Percentiles rank a stretch among this genome's conserved stretches.
Conservation (phyloP, 1,284 basidiomycete species). For the Trichosporon asahii region DNA sequence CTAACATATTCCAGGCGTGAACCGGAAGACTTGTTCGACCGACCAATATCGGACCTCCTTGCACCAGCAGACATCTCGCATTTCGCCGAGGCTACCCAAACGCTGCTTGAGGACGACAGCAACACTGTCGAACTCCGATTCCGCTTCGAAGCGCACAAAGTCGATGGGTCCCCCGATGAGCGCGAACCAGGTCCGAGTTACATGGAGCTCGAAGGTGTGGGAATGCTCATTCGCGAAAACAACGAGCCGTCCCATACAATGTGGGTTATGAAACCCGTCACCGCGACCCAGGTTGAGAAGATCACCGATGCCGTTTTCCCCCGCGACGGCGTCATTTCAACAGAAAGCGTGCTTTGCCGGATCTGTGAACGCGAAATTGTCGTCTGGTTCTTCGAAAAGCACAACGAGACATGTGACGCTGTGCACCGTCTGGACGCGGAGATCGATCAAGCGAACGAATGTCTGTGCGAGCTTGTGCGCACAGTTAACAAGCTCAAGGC, state of each 20-base stretch:
- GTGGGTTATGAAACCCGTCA: constrained; percentile 95
- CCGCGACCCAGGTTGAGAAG: constrained; percentile 48
- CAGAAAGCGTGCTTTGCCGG: constrained; percentile 87
- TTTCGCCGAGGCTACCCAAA: constrained; percentile 82
- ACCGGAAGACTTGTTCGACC: constrained; percentile 73
- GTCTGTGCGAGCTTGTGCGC: constrained; percentile 76
- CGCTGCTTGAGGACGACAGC: constrained; percentile 83
- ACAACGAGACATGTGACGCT: constrained; percentile 98
- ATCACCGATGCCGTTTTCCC: constrained; percentile 58
- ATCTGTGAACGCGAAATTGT: constrained; percentile 97
- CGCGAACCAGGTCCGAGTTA: constrained; percentile 58
- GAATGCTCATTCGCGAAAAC: constrained; percentile 96
- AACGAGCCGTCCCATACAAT: constrained; percentile 90
- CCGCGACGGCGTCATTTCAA: constrained; percentile 69
- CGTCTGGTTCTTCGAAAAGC: constrained; percentile 99
- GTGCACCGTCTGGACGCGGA: constrained; percentile 95
- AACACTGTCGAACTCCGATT: constrained; percentile 92
- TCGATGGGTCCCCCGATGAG: constrained; percentile 38
- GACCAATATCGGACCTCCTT: constrained; percentile 76
- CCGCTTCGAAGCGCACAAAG: constrained; percentile 61
- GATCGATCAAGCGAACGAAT: constrained; percentile 89
- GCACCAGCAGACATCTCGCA: constrained; percentile 78
- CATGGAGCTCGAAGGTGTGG: constrained; percentile 93
- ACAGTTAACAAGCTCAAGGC: constrained; percentile 70
- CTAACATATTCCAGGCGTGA: constrained; percentile 61